These are phyloP conservation scores for Paecilomyces niveus DNA, from an alignment of 2,329 filamentous ascomycete genomes.

Conservation along the genomic window DNA sequence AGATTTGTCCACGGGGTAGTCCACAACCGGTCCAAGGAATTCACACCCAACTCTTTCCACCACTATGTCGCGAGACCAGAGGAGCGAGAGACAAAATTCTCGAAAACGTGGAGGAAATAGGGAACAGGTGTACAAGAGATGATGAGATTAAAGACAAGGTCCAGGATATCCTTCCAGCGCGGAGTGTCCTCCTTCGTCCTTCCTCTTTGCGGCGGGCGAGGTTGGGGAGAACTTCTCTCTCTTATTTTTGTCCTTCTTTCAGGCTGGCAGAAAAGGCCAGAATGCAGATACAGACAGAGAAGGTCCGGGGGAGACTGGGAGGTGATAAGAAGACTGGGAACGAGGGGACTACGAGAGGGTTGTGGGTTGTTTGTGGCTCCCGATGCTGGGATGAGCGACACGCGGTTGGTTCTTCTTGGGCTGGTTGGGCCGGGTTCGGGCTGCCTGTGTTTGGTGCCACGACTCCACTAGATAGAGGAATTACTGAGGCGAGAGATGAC, in stretches of 20 bases:
- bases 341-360: slow-evolving; percentile 6
- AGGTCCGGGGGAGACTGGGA: slow-evolving; percentile 20
- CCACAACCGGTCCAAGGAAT: not conserved
- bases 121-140: slow-evolving; percentile 19
- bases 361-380: slow-evolving; percentile 11
- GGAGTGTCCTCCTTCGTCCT: not conserved
- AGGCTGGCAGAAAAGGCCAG: slow-evolving; percentile 8
- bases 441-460: slow-evolving; percentile 34
- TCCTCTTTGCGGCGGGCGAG: too few relatives aligned
- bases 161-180: not conserved
- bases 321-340: slow-evolving; percentile 19
- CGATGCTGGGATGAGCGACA: slow-evolving; percentile 7
- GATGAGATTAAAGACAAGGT: not conserved
- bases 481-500: slow-evolving; percentile 8
- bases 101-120: slow-evolving; percentile 9
- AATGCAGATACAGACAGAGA: slow-evolving; percentile 19
- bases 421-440: slow-evolving; percentile 32
- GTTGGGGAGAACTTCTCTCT: not conserved
- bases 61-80: not conserved
- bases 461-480: slow-evolving; percentile 19
- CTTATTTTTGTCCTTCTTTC: not conserved
- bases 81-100: slow-evolving; percentile 16
- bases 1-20: not conserved
- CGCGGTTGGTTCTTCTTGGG: slow-evolving; percentile 14
- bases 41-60: not conserved